phyloP scores from a whole-genome alignment of 179 eudicot genomes.

The Sideroxylon spinosum region DNA sequence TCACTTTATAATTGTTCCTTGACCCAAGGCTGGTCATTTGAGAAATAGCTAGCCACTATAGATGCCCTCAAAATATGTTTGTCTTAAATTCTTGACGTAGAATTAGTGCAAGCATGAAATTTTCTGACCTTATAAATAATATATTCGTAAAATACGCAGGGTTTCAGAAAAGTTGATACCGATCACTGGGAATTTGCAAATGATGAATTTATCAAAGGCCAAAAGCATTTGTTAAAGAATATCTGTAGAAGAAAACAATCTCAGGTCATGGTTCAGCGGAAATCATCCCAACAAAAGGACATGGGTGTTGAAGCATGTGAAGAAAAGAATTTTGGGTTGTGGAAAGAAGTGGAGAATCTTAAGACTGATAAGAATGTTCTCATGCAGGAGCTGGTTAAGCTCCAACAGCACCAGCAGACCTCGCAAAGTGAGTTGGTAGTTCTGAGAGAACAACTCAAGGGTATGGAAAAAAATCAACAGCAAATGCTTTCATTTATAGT shows the following conservation, averaged over 20 bases:
- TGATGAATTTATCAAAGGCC: constrained; percentile 69
- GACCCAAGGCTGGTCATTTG: too few species aligned
- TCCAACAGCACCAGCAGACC: constrained; percentile 68
- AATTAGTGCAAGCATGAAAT: background rate
- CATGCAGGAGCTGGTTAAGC: constrained; percentile 58
- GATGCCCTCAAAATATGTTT: background rate
- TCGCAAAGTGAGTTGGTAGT: constrained; percentile 53
- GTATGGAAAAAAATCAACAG: constrained; percentile 72
- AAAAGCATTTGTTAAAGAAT: constrained; percentile 65
- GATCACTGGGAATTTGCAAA: constrained; percentile 31
- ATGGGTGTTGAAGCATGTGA: constrained; percentile 33
- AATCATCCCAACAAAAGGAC: constrained; percentile 29
- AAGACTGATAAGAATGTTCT: constrained; percentile 58
- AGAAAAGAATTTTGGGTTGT: constrained; percentile 42
- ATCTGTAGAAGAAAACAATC: constrained; percentile 58
- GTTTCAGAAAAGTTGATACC: constrained; percentile 86
- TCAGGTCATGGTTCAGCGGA: constrained; percentile 23
- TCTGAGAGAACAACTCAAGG: constrained; percentile 62
- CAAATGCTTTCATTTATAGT: constrained; percentile 87
- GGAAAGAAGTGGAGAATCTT: constrained; percentile 65
- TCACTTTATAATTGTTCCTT: too few species aligned
- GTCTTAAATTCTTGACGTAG: background rate
- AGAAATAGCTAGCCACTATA: too few species aligned
- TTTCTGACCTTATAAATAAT: background rate
- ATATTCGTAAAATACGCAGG: constrained; percentile 36